Base-by-base conservation (phyloP, 2,329 filamentous ascomycete genomes). In the Fusarium napiforme region DNA sequence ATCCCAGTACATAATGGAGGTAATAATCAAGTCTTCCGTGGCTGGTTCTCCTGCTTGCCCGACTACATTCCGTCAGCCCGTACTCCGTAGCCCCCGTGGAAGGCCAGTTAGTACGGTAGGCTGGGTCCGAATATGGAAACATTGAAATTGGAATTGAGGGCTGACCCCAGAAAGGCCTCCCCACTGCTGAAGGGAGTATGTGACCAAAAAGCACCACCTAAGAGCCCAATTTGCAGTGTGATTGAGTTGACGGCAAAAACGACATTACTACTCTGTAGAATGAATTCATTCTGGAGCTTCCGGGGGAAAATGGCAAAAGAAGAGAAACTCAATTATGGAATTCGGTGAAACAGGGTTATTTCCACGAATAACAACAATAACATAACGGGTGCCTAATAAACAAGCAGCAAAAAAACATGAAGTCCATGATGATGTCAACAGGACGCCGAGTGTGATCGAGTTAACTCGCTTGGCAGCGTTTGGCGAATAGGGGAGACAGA, bases 401-500 rank as follows among this genome's bases (percentile, higher is more conserved):
- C 40, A 64, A n/a, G 28, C 30, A 47, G 39, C 21, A 50, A 39
- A 49, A 55, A 34, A 65, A 52, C 55, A 47, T 57, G 60, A 63
- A 57, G 73, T 67, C 67, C 72, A 75, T 64, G 67, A 72, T 77
- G 75, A 78, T 75, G 68, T 77, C 74, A 78, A 74, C 65, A 63
- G 64, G 68, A 67, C 53, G 68, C 67, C 52, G 68, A 70, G 67
- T 45, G 67, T 67, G 68, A 59, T 73, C 67, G 50, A 37, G 36
- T 34, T 53, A 40, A 59, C 60, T 59, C 21, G 49, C 67, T 75
- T 73, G 73, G 71, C 65, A 58, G 45, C 40, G 43, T 55, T 50
- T 60, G 61, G 30, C 72, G 73, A 77, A 71, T 74, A 68, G 73
- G 72, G 59, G 73, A 70, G 61, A 60, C 62, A 50, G 60, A 61